Evolutionary conservation across 495 filamentous ascomycete genomes (phyloP).

Genomic region (Hypoxylon fuscum): DNA sequence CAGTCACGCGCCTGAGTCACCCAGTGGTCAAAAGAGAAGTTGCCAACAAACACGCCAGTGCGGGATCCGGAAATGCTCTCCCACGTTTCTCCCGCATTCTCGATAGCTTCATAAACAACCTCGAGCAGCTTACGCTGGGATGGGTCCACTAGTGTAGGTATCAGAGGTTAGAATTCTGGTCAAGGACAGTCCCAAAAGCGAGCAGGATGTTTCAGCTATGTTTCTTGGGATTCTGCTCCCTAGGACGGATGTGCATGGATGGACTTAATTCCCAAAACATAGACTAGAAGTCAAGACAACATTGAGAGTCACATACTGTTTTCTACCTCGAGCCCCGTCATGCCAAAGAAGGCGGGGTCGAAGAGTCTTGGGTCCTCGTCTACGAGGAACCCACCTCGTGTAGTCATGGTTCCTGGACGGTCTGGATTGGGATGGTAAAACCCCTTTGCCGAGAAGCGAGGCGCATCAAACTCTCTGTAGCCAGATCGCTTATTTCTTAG

Average conservation of each 20-base stretch:
- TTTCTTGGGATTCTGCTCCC: too few species aligned
- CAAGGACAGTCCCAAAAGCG: too few species aligned
- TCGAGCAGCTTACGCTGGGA: constrained; percentile 64
- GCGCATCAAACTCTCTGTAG: constrained; percentile 63
- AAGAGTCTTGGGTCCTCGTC: constrained; percentile 55
- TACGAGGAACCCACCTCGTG: constrained; percentile 52
- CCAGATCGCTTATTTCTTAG: constrained; percentile 53
- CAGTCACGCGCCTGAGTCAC: constrained; percentile 50
- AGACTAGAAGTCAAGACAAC: too few species aligned
- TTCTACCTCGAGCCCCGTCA: constrained; percentile 60
- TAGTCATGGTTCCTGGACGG: constrained; percentile 45
- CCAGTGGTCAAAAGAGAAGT: constrained; percentile 51
- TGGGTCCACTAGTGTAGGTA: constrained; percentile 55
- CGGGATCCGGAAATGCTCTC: constrained; percentile 50
- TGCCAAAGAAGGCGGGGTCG: constrained; percentile 67
- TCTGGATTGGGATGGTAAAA: constrained; percentile 66
- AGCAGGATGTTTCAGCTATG: too few species aligned
- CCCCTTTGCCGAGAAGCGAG: constrained; percentile 72
- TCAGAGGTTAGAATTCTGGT: too few species aligned
- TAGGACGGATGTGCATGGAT: too few species aligned
- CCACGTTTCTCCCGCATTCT: constrained; percentile 57
- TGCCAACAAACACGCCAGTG: constrained; percentile 55
- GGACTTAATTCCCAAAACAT: too few species aligned
- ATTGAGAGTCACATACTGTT: too few species aligned
- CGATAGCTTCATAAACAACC: constrained; percentile 66